phyloP scores from a whole-genome alignment of 495 filamentous ascomycete species.

The Cryomyces antarcticus region DNA sequence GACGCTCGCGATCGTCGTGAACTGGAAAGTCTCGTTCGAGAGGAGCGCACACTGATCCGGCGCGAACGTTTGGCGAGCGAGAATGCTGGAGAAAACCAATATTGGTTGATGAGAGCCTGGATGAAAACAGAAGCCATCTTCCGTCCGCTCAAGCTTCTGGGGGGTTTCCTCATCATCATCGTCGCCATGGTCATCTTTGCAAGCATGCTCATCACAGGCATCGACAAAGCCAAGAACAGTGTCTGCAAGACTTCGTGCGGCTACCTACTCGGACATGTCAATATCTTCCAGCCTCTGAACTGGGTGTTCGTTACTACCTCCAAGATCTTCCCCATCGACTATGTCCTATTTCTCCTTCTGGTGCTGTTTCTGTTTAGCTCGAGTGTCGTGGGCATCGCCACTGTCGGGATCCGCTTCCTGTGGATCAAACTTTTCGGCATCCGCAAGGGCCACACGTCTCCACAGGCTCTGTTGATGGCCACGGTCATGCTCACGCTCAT shows the following conservation, averaged over 20 bases:
- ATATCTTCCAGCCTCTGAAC: constrained; percentile 89
- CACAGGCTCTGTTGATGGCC: constrained; percentile 78
- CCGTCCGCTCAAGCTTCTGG: constrained; percentile 69
- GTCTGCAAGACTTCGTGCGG: constrained; percentile 79
- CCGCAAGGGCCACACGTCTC: constrained; percentile 67
- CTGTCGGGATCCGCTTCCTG: constrained; percentile 81
- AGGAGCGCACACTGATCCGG: constrained; percentile 80
- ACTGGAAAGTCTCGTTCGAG: constrained; percentile 64
- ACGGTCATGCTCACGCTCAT: constrained; percentile 82
- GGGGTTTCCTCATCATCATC: constrained; percentile 56
- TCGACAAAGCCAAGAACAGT: constrained; percentile 92
- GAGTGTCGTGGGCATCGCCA: constrained; percentile 67
- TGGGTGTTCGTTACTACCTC: constrained; percentile 69
- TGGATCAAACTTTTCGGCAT: constrained; percentile 87
- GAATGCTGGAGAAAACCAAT: constrained; percentile 48
- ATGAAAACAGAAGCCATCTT: constrained; percentile 56
- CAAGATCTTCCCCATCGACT: constrained; percentile 79
- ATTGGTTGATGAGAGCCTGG: constrained; percentile 49
- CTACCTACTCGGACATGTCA: constrained; percentile 78
- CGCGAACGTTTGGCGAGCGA: constrained; percentile 75
- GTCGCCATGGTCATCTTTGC: constrained; percentile 57
- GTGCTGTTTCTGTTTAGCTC: constrained; percentile 71
- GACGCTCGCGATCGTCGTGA: constrained; percentile 72
- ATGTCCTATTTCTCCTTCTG: constrained; percentile 64
- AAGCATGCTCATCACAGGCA: constrained; percentile 84